Conservation (phyloP, 495 filamentous ascomycete species). For the Penicillium riverlandense region DNA sequence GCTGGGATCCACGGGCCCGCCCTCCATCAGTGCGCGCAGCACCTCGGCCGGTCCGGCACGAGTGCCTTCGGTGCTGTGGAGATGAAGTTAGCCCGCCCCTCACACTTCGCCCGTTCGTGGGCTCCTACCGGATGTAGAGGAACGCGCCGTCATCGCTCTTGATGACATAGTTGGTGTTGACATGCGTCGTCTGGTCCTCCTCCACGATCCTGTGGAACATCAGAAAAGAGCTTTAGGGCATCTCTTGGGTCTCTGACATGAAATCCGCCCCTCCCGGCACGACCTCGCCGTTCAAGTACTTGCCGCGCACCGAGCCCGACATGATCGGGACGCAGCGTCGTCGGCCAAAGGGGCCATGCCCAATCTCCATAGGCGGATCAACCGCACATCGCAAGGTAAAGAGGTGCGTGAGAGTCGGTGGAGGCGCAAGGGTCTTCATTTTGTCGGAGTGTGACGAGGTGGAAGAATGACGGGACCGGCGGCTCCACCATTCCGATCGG, state of each 20-base stretch:
- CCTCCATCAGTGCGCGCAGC: slow-evolving; percentile 22
- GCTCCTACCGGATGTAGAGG: slow-evolving; percentile 19
- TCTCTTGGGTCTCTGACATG: slow-evolving; percentile 7
- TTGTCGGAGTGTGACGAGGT: not conserved
- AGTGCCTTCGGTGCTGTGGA: slow-evolving; percentile 18
- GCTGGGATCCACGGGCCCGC: slow-evolving; percentile 17
- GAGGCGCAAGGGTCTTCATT: slow-evolving; percentile 18
- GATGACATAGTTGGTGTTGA: slow-evolving; percentile 24
- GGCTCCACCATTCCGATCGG: too few relatives aligned
- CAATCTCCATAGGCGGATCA: slow-evolving; percentile 22
- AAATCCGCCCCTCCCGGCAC: slow-evolving; percentile 25
- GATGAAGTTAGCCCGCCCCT: not conserved
- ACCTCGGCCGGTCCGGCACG: slow-evolving; percentile 22
- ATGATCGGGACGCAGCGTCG: slow-evolving; percentile 24
- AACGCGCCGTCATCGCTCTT: slow-evolving; percentile 22
- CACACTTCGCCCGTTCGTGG: too few relatives aligned
- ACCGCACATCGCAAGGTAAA: slow-evolving; percentile 24
- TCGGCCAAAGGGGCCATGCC: slow-evolving; percentile 21
- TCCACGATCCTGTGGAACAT: slow-evolving; percentile 16
- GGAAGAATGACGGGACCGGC: too few relatives aligned
- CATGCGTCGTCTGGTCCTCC: slow-evolving; percentile 21
- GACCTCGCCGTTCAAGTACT: slow-evolving; percentile 19
- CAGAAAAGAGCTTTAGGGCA: too few relatives aligned
- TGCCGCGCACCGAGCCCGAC: slow-evolving; percentile 15
- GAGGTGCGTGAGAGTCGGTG: slow-evolving; percentile 20